These are phyloP conservation scores for Thalassiosira exigua DNA, from an alignment of 352 stramenopile species.

Conservation along the genomic window DNA sequence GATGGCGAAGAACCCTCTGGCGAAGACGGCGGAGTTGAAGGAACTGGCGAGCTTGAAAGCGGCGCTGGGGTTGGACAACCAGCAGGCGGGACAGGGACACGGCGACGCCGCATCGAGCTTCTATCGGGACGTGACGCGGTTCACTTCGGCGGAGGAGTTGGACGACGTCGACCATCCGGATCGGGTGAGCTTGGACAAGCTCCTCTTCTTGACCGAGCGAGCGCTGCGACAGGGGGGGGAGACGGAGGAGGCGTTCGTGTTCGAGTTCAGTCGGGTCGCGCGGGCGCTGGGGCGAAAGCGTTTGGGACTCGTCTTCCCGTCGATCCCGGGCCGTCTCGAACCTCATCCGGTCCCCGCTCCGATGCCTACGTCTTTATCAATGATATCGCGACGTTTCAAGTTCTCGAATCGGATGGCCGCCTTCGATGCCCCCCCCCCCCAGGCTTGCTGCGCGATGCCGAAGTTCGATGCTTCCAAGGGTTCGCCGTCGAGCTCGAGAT, in stretches of 20 bases:
- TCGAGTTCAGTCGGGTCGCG: conserved; percentile 84
- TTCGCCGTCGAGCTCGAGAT: conserved; percentile 82
- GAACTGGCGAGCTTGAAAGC: conserved; percentile 76
- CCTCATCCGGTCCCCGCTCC: conserved; percentile 82
- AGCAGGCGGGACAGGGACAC: conserved; percentile 80
- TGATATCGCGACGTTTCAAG: conserved; percentile 77
- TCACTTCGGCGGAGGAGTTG: conserved; percentile 82
- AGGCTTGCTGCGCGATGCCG: conserved; percentile 84
- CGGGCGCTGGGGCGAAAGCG: conserved; percentile 79
- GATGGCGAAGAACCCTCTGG: conserved; percentile 77
- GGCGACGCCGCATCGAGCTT: conserved; percentile 71
- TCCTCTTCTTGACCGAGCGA: conserved; percentile 85
- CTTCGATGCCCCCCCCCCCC: conserved; percentile 80
- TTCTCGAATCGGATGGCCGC: conserved; percentile 86
- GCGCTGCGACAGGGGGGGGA: conserved; percentile 78
- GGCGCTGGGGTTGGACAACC: conserved; percentile 76
- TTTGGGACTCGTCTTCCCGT: conserved; percentile 65
- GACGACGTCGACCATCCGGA: conserved; percentile 83
- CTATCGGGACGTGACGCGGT: conserved; percentile 74
- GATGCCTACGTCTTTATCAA: conserved; percentile 85
- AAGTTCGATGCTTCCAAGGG: conserved; percentile 82
- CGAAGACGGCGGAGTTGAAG: conserved; percentile 82
- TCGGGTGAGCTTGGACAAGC: conserved; percentile 82
- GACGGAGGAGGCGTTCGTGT: conserved; percentile 85
- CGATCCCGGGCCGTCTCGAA: conserved; percentile 84